These are phyloP conservation scores for Ehretia macrophylla DNA, from an alignment of 257 asterid genomes.

Conservation along the genomic window DNA sequence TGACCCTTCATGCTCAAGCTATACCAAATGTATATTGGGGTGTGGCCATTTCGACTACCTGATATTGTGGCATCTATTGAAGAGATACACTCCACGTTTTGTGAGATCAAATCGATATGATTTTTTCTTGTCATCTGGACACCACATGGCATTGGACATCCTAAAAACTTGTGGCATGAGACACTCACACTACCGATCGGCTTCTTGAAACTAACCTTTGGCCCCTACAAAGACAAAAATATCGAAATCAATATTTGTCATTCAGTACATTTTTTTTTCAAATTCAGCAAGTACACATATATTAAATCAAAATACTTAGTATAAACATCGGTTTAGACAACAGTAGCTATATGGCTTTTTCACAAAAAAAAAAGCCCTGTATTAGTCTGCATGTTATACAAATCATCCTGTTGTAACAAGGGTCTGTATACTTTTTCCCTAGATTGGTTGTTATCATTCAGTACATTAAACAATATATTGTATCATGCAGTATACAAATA, in stretches of 20 bases:
- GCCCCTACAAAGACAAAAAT: conserved; percentile 4
- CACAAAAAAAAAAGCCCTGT: too few species aligned
- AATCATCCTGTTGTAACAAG: too few species aligned
- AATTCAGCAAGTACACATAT: too few species aligned
- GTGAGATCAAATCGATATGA: conserved; percentile 12
- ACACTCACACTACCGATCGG: conserved; percentile 30
- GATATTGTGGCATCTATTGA: conserved; percentile 25
- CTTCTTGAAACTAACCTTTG: conserved; percentile 19
- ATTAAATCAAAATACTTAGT: too few species aligned
- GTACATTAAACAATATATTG: too few species aligned
- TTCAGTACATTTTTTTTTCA: too few species aligned
- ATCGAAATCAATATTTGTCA: background rate
- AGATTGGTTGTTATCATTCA: too few species aligned
- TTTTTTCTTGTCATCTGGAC: conserved; percentile 23
- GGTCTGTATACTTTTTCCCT: too few species aligned
- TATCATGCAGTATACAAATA: too few species aligned
- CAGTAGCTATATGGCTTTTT: too few species aligned
- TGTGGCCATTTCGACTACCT: conserved; percentile 26
- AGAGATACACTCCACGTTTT: conserved; percentile 17
- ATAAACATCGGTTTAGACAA: too few species aligned
- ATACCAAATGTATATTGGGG: conserved; percentile 23
- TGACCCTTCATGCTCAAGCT: conserved; percentile 20
- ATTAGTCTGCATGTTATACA: too few species aligned
- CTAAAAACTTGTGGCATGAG: conserved; percentile 29
- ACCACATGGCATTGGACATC: conserved; percentile 36